Evolutionary conservation across 2,329 filamentous ascomycete species (phyloP), one percentile per base, ranked within the genome.

Genomic region (Cryphonectria naterciae): DNA sequence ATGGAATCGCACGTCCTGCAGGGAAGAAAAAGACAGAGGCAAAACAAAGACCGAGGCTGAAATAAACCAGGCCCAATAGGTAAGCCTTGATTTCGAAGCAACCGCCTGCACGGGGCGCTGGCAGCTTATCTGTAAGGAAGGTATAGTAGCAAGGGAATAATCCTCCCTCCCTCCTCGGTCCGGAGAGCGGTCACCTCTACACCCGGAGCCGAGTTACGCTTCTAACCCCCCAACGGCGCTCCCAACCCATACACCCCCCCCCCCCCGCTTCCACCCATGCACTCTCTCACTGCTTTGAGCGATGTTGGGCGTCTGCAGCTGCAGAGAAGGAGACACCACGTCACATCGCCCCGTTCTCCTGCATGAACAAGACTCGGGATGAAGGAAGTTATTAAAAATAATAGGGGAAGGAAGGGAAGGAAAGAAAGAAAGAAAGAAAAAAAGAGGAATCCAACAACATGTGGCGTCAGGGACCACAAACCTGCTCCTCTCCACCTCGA

Each of bases 341-440:
- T 65, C 64, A 65, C 64, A 54, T 65, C 35, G 46, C 28, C 64
- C 64, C 46, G 61, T 46, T 32, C 15, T 22, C 61, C 61, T 46
- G 61, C 61, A 39, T 64, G 11, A 35, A 39, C 32, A n/a, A 11
- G 10, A 32, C 35, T 37, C 8, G 56, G 35, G 54, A n/a, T 32
- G n/a, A 58, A n/a, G 54, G 25, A 15, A 58, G 11, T 2, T 39
- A 37, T 37, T 10, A 37, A 37, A 11, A 39, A 11, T 11, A 37
- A 39, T 39, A 32, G 4, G 17, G 15, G 28, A 25, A 54, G 49
- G 4, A 56, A 25, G 32, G n/a, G 10, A 28, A 56, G n/a, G n/a
- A 11, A n/a, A 25, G 8, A 15, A 25, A 22, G 46, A 17, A 13
- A 7, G 3, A 7, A 54, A 25, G 2, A 25, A 25, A 25, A 2